Base-by-base conservation (phyloP, 352 stramenopile genomes). In the Pythium monospermum region DNA sequence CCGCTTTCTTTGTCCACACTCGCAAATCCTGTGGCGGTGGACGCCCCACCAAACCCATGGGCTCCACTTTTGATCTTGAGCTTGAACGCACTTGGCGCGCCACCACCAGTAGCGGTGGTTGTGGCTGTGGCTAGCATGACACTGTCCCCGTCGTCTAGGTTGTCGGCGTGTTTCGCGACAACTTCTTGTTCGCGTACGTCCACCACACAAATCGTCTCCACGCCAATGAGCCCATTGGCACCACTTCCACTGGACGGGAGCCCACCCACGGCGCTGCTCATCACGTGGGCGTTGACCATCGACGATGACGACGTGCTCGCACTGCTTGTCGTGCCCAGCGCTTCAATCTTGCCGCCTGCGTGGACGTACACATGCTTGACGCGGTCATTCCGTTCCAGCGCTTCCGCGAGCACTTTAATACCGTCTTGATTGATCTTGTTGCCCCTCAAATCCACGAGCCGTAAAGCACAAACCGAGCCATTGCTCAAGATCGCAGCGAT, bases 281-380 rank as follows among this genome's bases (percentile, higher is more conserved):
- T 73, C 18, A 61, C 73, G 40, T 85, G 76, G 6, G 69, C 70
- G 42, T 82, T 85, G 13, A 61, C 38, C 28, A 68, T 66, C 3
- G 66, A 64, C n/a, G 61, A 31, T n/a, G 75, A 39, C 31, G 53
- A 35, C 18, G 56, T 68, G 11, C n/a, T n/a, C 30, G 30, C 30
- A 13, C 7, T 13, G 13, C 30, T 35, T 35, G 73, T 87, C 8
- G 86, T 91, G 2, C 91, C 92, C 2, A 98, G 68, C 2, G 92
- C 92, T 67, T 98, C 94, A 36, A 98, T 97, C 71, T 97, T 97
- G 12, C 91, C 92, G 16, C 88, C 91, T 2, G 91, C 89, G 51
- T 99, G 95, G 6, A 98, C 93, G 63, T 98, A 97, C 37, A 99
- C 94, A 66, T 98, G 95, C 37, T 94, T 88, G 26, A 97, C 87